Conservation (phyloP, 1,284 basidiomycete genomes). For the Sporisorium scitamineum region DNA sequence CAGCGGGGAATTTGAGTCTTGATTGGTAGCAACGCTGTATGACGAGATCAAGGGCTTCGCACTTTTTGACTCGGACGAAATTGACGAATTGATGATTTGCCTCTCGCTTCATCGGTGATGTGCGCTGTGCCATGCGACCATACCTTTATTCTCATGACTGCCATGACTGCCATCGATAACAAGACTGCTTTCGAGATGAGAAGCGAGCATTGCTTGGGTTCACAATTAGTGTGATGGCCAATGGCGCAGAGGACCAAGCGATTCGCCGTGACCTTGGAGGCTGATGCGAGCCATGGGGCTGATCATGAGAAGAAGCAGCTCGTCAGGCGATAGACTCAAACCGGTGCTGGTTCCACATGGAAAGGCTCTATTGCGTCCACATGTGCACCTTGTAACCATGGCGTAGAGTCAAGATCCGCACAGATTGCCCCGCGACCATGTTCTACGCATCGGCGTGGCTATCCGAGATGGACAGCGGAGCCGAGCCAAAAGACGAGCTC, state of each 20-base stretch:
- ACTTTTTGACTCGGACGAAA: conserved; percentile 7
- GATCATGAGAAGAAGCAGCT: too few species aligned
- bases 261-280: not conserved
- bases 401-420: not conserved
- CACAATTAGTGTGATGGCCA: not conserved
- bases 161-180: not conserved
- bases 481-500: not conserved
- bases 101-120: not conserved
- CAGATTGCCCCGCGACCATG: not conserved
- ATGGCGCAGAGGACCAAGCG: not conserved
- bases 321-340: too few species aligned
- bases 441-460: not conserved
- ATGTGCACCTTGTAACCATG: not conserved
- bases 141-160: not conserved
- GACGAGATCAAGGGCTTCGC: conserved; percentile 20
- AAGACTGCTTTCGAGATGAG: not conserved
- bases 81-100: not conserved
- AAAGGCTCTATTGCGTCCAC: not conserved
- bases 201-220: not conserved
- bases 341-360: conserved; percentile 1
- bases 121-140: not conserved
- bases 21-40: conserved; percentile 7
- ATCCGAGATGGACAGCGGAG: not conserved
- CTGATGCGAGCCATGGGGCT: not conserved
- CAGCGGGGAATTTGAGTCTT: conserved; percentile 4